Evolutionary conservation across 768 basidiomycete species (phyloP), one percentile per base, ranked within the genome.

Genomic region (Pleurotus djamor): DNA sequence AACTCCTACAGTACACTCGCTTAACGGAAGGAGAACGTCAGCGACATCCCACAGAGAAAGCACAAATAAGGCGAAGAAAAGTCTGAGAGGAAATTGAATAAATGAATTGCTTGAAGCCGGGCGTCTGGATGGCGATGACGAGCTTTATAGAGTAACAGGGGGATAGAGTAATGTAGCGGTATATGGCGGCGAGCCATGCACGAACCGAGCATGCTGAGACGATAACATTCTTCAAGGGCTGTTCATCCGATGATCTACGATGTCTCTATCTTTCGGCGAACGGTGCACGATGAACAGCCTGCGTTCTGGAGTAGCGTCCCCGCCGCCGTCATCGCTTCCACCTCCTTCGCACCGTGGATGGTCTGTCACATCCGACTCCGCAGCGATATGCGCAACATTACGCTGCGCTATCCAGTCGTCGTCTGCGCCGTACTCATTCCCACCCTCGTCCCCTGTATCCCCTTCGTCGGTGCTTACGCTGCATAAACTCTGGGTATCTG

Each of bases 251-350:
- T 61, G 51, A 13, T 54, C 63, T n/a, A 58, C 57, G 47, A 48
- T 49, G 33, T 58, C 57, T 36, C 57, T 58, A 36, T 58, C 45
- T 48, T 58, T 49, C 34, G 45, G 35, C 55, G 55, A 51, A 58
- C 64, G 17, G 45, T 57, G 43, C 58, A 63, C 60, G 60, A 58
- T 9, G 60, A 57, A 33, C 52, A 61, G 32, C 61, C 63, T 59
- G 59, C 67, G 56, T 59, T 72, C 70, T 32, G 68, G 68, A 8
- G 66, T 68, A 55, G 61, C 50, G 45, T 68, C 68, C 12, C 66
- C 66, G 9, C 67, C 66, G n/a, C 52, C 66, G 45, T 66, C 67
- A 54, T 48, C 64, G 4, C 48, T 57, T 57, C 50, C 35, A 52
- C 63, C 59, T 38, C 32, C 54, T 37, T 48, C 58, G 16, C 14